Base-by-base conservation (phyloP, 768 basidiomycete genomes). In the Lyophyllum decastes region DNA sequence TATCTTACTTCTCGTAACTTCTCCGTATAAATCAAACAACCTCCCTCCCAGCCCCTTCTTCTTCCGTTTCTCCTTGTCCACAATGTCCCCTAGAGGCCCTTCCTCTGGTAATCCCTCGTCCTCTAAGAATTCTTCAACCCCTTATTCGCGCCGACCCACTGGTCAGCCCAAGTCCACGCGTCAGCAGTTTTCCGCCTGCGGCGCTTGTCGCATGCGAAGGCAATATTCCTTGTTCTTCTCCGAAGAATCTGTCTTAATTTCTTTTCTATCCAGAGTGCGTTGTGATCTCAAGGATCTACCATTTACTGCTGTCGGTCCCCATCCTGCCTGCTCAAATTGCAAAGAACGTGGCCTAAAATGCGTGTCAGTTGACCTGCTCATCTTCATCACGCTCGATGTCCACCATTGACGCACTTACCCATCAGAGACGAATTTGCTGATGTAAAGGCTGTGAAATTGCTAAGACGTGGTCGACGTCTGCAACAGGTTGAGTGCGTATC, bases 101-200 rank as follows among this genome's bases (percentile, higher is more conserved):
- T 73, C 77, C 55, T 68, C 82, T 1, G 67, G 77, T 9, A 64
- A 76, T 55, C 57, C 72, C 48, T 66, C 77, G 38, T 70, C 77
- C 24, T 67, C 72, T 45, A 73, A 74, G 55, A 64, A 53, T 45
- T 60, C 73, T 25, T 70, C 74, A 35, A 64, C 78, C 27, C 78
- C 76, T 30, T 80, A 79, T 68, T 71, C 74, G 14, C 83, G 86
- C 38, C 80, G 86, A 21, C 71, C 82, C 8, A 64, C 80, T 4
- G 79, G 78, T n/a, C 83, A 87, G 55, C 84, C 89, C 54, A 92
- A 92, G 69, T 90, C 90, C 26, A 82, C 86, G 2, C 77, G 90
- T 59, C 88, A 90, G 65, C 92, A 96, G 64, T 93, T 92, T 73
- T 91, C 90, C n/a, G 94, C 94, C 8, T 96, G 95, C 69, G 93